Evolutionary conservation across 1,284 basidiomycete species (phyloP), one percentile per base, ranked within the genome.

Genomic region (Peniophora sp.): DNA sequence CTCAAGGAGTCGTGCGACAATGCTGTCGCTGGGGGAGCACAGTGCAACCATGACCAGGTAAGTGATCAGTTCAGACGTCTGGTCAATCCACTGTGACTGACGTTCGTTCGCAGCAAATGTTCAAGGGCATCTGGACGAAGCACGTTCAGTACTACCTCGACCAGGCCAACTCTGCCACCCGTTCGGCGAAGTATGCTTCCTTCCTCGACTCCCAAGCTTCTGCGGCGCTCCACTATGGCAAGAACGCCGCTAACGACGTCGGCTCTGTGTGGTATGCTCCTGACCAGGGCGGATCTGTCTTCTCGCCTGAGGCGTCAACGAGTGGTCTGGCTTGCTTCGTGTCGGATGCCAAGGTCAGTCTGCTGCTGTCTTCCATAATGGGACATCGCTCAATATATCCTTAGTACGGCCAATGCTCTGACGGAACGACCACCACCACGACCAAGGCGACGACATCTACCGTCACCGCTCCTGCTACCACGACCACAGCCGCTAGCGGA

Each of bases 1-100:
- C 65, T 80, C 39, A 73, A 66, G 56, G 78, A 80, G 60, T 71
- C 74, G 2, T 80, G 78, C 53, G 78, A 80, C 55, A 60, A 74
- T 50, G 69, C 70, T 17, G 57, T 60, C 20, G 51, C 65, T 23
- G 27, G 27, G 6, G 27, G 27, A 5, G 44, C 68, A 1, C 60
- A 64, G 22, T 80, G 78, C 58, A 61, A 79, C 57, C 58, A 66
- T 24, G 74, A 80, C 55, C 76, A 79, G 68, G 74, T 73, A 50
- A 36, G 51, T 36, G 20, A 37, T 8, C 18, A 41, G 27, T 23
- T 12, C n/a, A n/a, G n/a, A n/a, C n/a, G n/a, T n/a, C n/a, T n/a
- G n/a, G n/a, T n/a, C n/a, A n/a, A n/a, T n/a, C n/a, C n/a, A n/a
- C n/a, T n/a, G n/a, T n/a, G n/a, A n/a, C n/a, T n/a, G n/a, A n/a